Base-by-base conservation (phyloP, 2,329 filamentous ascomycete species). In the Dryadomyces quercus-mongolicae region DNA sequence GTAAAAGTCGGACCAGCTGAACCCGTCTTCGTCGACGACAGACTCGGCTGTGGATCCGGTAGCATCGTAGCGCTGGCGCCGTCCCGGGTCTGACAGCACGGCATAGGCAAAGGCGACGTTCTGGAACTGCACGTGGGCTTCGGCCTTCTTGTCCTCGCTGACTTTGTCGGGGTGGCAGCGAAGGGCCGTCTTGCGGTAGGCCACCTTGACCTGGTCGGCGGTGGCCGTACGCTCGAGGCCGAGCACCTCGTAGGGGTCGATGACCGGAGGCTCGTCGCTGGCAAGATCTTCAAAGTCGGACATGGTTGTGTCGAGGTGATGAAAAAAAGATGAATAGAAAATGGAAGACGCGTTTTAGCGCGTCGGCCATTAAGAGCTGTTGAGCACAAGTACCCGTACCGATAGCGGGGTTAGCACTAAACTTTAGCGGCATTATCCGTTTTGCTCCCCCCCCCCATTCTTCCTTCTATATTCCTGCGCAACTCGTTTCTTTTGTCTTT, bases 101-200 rank as follows among this genome's bases (percentile, higher is more conserved):
- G 90, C 92, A 65, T 97, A 95, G 52, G 93, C 92, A 64, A 96
- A 92, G 22, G 92, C 92, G 61, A 98, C 83, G 61, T 86, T 77
- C 69, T 98, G 93, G 68, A 98, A 98, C 53, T 80, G 85, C 57
- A 77, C 75, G 62, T 95, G 85, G 2, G 93, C 92, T 45, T 77
- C 72, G 25, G 83, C 77, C 64, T 88, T 89, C 52, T 84, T 72
- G 21, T 82, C 76, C 1, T 79, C 74, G 16, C 80, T 61, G 4
- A 56, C 56, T 70, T 62, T 77, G 92, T 86, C 86, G 62, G 88
- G 88, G 63, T 98, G 93, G 62, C 91, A 80, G 67, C 83, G 90
- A 56, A 98, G 75, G 3, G 93, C 93, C 51, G 86, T 82, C 67
- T 94, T 95, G 65, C 89, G 86, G 73, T 98, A 98, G 18, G 92